phyloP scores from a whole-genome alignment of 2,329 filamentous ascomycete genomes.

The Colletotrichum agaves region DNA sequence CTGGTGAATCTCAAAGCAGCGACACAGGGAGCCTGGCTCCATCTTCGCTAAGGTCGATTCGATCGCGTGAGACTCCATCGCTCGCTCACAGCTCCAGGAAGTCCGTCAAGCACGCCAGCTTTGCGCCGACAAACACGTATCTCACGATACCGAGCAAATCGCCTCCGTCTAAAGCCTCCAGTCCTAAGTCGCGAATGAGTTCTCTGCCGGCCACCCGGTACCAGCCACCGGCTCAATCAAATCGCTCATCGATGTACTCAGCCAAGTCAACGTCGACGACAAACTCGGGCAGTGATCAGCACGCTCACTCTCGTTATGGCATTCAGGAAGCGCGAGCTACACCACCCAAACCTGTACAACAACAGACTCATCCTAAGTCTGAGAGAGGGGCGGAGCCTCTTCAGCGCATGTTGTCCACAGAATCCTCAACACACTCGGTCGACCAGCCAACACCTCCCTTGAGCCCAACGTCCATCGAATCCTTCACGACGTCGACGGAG shows the following conservation, averaged over 20 bases:
- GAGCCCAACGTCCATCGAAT: slow-evolving; percentile 63
- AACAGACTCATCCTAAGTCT: not conserved
- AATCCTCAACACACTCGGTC: slow-evolving; percentile 40
- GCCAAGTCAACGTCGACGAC: slow-evolving; percentile 50
- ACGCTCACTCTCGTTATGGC: slow-evolving; percentile 45
- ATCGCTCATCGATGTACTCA: slow-evolving; percentile 48
- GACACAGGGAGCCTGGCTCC: slow-evolving; percentile 28
- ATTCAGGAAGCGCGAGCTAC: slow-evolving; percentile 47
- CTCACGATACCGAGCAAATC: slow-evolving; percentile 52
- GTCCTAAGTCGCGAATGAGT: slow-evolving; percentile 44
- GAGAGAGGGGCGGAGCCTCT: slow-evolving; percentile 5
- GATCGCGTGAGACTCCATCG: slow-evolving; percentile 40
- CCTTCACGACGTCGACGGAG: slow-evolving; percentile 53
- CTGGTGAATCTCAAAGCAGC: slow-evolving; percentile 34
- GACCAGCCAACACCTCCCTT: slow-evolving; percentile 61
- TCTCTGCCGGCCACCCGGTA: slow-evolving; percentile 40
- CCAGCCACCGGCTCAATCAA: slow-evolving; percentile 36
- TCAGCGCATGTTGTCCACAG: slow-evolving; percentile 21
- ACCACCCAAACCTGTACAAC: slow-evolving; percentile 46
- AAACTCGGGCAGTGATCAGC: slow-evolving; percentile 48
- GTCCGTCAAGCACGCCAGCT: slow-evolving; percentile 53
- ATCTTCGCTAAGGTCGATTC: slow-evolving; percentile 29
- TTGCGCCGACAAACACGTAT: slow-evolving; percentile 54
- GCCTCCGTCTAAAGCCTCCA: slow-evolving; percentile 38
- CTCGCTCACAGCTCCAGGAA: slow-evolving; percentile 45